A percentile compares a stretch with the other conserved stretches of the same genome.
Evolutionary conservation across 2,329 filamentous ascomycete species (phyloP).

Genomic region (Hymenoscyphus infarciens): DNA sequence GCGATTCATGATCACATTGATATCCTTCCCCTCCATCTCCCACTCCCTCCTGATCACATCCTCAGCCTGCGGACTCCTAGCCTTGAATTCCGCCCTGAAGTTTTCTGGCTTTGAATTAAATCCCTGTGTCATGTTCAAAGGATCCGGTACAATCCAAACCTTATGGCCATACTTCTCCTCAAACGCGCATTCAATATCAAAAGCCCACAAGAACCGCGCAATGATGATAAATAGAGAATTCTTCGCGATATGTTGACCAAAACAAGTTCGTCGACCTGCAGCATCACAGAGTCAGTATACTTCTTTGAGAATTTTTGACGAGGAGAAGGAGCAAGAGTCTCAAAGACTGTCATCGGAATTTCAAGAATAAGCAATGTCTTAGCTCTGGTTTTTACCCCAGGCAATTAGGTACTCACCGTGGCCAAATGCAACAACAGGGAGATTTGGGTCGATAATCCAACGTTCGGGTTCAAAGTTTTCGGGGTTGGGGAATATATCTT

Average conservation of each 20-base stretch:
- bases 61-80: conserved; percentile 2
- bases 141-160: conserved; percentile 8
- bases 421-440: conserved; percentile 32
- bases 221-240: conserved; percentile 34
- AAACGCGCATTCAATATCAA: conserved; percentile 12
- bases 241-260: conserved; percentile 38
- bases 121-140: conserved; percentile 10
- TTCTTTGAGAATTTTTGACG: too few relatives aligned
- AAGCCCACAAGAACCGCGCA: conserved; percentile 35
- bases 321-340: too few relatives aligned
- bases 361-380: too few relatives aligned
- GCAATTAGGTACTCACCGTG: conserved; percentile 21
- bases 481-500: conserved; percentile 28
- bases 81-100: conserved; percentile 7
- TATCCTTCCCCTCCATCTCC: conserved; percentile 8
- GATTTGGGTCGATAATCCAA: conserved; percentile 35
- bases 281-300: too few relatives aligned
- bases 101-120: conserved; percentile 10
- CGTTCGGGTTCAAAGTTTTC: conserved; percentile 25
- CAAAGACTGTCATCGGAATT: too few relatives aligned
- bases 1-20: conserved; percentile 9
- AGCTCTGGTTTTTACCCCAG: too few relatives aligned
- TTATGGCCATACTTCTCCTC: conserved; percentile 7
- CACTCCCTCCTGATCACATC: conserved; percentile 8
- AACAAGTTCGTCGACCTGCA: conserved; percentile 34